Evolutionary conservation across 1,139 yeast genomes (phyloP).

Genomic region (Candida sanyaensis): DNA sequence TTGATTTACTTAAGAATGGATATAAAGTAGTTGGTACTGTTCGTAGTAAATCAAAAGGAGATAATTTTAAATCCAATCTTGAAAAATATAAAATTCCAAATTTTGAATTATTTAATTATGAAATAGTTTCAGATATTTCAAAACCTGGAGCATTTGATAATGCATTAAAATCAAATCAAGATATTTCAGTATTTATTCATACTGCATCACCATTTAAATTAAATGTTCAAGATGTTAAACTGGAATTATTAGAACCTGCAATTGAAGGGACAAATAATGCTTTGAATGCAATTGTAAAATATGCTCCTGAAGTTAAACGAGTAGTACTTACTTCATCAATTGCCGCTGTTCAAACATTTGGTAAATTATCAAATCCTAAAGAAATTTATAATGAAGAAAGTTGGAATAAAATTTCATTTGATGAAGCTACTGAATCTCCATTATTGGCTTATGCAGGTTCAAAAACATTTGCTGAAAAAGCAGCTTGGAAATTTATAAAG

Average conservation of each 20-base stretch:
- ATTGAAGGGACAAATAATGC: conserved; percentile 33
- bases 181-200: conserved; percentile 56
- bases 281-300: conserved; percentile 21
- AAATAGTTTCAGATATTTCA: conserved; percentile 28
- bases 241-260: conserved; percentile 35
- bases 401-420: conserved; percentile 32
- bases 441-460: conserved; percentile 46
- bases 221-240: conserved; percentile 28
- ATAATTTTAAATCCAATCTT: conserved; percentile 18
- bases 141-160: conserved; percentile 54
- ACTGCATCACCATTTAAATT: conserved; percentile 26
- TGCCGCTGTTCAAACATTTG: conserved; percentile 22
- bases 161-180: conserved; percentile 48
- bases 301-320: conserved; percentile 26
- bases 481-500: conserved; percentile 35
- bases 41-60: conserved; percentile 27
- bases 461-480: conserved; percentile 51
- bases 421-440: conserved; percentile 26
- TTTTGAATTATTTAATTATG: conserved; percentile 25
- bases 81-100: conserved; percentile 17
- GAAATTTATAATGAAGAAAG: conserved; percentile 24
- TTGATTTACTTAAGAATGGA: conserved; percentile 23
- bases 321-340: conserved; percentile 31
- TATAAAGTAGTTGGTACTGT: conserved; percentile 33
- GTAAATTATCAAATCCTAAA: conserved; percentile 3